Base-by-base conservation (phyloP, 2,329 filamentous ascomycete species). In the Rasamsonia emersonii region DNA sequence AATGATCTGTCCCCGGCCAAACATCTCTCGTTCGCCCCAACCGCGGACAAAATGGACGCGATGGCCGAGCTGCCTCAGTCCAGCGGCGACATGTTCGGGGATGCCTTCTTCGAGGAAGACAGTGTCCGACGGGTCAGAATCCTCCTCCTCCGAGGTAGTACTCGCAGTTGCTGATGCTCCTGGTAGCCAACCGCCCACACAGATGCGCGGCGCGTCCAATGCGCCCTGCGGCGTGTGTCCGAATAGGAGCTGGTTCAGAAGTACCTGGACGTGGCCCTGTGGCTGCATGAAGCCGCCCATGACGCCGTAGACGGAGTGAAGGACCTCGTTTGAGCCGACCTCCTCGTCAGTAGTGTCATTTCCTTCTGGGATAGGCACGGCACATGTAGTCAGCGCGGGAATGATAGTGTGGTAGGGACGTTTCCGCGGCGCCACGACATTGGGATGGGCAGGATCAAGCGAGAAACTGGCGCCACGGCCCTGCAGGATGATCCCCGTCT, bases 261-360 rank as follows among this genome's bases (percentile, higher is more conserved):
- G 62, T 0, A 94, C 86, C 59, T 96, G 91, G 0, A 96, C 79
- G 37, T 96, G 89, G 15, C 89, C 89, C 59, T 96, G 89, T 0
- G 89, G 89, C 62, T 98, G 89, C 83, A 96, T 96, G 61, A 91
- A 95, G 2, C 86, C 89, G 32, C 89, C 89, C 91, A 96, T 96
- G 38, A 96, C 88, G 32, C 89, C 91, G 49, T 89, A 95, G 0
- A 93, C 82, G 3, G 77, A 82, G 56, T 94, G 84, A 35, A 96
- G 62, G 28, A 73, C 78, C 16, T 75, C 74, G 45, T 91, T n/a
- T n/a, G n/a, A n/a, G n/a, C n/a, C 86, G 3, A 74, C 55, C 44
- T 89, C 24, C 10, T 33, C 14, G 10, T 16, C 26, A 4, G 10
- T 7, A 4, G 15, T 85, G 0, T n/a, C n/a, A n/a, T n/a, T n/a